Conservation (phyloP, 495 filamentous ascomycete species). For the Pseudevernia furfuracea region DNA sequence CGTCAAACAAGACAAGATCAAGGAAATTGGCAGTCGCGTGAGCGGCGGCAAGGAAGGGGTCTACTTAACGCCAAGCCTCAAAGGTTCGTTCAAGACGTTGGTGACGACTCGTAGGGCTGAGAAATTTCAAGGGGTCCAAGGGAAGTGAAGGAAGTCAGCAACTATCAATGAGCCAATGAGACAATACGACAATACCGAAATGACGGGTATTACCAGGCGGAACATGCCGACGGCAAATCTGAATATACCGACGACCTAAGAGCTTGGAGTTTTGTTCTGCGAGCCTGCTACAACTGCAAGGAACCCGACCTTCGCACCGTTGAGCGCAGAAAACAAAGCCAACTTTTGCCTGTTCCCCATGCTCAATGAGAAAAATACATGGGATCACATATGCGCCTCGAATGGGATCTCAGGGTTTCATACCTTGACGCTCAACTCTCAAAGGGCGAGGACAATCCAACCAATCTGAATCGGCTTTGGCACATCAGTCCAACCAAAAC, state of each 20-base stretch:
- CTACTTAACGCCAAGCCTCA: background rate
- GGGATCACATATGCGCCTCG: background rate
- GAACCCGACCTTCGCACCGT: too few species aligned
- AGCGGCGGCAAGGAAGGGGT: slow-evolving; percentile 3
- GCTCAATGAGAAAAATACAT: background rate
- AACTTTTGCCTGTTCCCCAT: too few species aligned
- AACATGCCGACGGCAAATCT: too few species aligned
- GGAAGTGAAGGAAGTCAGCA: too few species aligned
- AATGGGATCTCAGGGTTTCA: background rate
- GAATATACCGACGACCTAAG: too few species aligned
- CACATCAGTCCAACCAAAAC: background rate
- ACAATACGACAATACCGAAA: too few species aligned
- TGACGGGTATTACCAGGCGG: too few species aligned
- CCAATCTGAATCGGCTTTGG: background rate
- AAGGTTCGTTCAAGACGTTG: background rate
- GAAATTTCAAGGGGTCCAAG: background rate
- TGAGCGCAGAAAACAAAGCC: too few species aligned
- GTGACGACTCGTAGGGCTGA: background rate
- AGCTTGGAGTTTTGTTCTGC: too few species aligned
- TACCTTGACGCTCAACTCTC: background rate
- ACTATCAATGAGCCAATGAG: too few species aligned
- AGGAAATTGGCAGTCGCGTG: slow-evolving; percentile 4
- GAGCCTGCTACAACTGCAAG: too few species aligned
- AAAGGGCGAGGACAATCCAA: background rate
- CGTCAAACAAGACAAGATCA: slow-evolving; percentile 8